These are phyloP conservation scores for Psilocybe cyanescens DNA, from an alignment of 768 basidiomycete genomes.

Conservation along the genomic window DNA sequence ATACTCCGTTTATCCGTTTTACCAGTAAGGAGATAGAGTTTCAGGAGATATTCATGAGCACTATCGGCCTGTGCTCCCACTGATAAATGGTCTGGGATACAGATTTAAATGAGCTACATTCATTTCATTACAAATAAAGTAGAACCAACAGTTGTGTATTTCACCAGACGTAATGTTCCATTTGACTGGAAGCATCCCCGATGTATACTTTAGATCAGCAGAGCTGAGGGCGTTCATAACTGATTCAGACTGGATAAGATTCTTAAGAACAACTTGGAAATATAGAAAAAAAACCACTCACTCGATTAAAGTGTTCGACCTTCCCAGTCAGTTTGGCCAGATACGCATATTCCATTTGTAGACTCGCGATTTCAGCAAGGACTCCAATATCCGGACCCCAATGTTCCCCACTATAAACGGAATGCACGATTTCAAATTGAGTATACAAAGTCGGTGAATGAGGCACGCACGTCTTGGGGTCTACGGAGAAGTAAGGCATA, in stretches of 20 bases:
- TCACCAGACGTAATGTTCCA: constrained; percentile 57
- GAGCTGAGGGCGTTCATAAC: constrained; percentile 52
- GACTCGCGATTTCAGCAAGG: constrained; percentile 81
- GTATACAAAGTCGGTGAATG: background rate
- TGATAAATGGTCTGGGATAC: constrained; percentile 45
- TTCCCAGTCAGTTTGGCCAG: constrained; percentile 80
- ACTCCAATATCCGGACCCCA: constrained; percentile 40
- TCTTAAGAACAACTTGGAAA: background rate
- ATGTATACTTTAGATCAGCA: constrained; percentile 47
- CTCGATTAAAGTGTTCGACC: constrained; percentile 59
- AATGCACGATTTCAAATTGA: background rate
- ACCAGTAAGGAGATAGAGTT: constrained; percentile 70
- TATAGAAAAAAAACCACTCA: constrained; percentile 28
- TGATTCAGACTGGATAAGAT: constrained; percentile 25
- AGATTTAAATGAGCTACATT: constrained; percentile 1
- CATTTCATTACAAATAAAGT: background rate
- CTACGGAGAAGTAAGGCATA: constrained; percentile 71
- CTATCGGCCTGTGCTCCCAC: constrained; percentile 75
- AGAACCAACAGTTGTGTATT: constrained; percentile 49
- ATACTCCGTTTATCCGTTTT: constrained; percentile 61
- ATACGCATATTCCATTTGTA: constrained; percentile 87
- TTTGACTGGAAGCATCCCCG: constrained; percentile 65
- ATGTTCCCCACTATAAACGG: constrained; percentile 10
- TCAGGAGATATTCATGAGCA: constrained; percentile 78
- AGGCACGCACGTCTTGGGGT: constrained; percentile 57